A percentile compares a stretch with the other conserved stretches of the same genome.
These are phyloP conservation scores for Ganoderma lingzhi DNA, from an alignment of 1,284 basidiomycete species.

Conservation along the genomic window DNA sequence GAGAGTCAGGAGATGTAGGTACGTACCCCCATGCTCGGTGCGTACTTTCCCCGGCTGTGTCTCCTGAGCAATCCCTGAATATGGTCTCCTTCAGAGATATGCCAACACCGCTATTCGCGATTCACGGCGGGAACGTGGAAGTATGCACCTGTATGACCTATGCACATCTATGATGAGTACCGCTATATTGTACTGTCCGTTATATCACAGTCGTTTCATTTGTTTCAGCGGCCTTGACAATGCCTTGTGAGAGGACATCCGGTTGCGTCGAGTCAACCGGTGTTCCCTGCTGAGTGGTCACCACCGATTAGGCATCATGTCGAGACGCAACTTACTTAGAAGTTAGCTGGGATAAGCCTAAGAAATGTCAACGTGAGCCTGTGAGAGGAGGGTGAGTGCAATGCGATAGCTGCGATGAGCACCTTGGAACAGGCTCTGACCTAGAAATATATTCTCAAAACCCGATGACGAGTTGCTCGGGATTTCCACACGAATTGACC, in stretches of 20 bases:
- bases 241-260: not conserved
- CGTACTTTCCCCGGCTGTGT: not conserved
- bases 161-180: conserved; percentile 11
- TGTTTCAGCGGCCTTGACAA: not conserved
- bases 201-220: not conserved
- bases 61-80: not conserved
- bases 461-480: too few relatives aligned
- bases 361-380: too few relatives aligned
- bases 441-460: too few relatives aligned
- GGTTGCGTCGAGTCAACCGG: too few relatives aligned
- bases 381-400: too few relatives aligned
- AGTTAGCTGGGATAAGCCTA: too few relatives aligned
- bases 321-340: too few relatives aligned
- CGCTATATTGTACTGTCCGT: not conserved
- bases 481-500: too few relatives aligned
- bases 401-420: too few relatives aligned
- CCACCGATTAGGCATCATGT: too few relatives aligned
- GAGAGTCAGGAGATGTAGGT: conserved; percentile 26
- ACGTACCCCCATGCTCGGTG: not conserved
- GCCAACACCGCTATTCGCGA: not conserved
- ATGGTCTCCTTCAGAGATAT: not conserved
- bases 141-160: conserved; percentile 17
- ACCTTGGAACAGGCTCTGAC: too few relatives aligned
- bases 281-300: too few relatives aligned
- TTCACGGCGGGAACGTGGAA: conserved; percentile 21